Percentiles rank a stretch among this genome's conserved stretches.
These are phyloP conservation scores for Populus nigra DNA, from an alignment of 345 rosid species.

Conservation along the genomic window DNA sequence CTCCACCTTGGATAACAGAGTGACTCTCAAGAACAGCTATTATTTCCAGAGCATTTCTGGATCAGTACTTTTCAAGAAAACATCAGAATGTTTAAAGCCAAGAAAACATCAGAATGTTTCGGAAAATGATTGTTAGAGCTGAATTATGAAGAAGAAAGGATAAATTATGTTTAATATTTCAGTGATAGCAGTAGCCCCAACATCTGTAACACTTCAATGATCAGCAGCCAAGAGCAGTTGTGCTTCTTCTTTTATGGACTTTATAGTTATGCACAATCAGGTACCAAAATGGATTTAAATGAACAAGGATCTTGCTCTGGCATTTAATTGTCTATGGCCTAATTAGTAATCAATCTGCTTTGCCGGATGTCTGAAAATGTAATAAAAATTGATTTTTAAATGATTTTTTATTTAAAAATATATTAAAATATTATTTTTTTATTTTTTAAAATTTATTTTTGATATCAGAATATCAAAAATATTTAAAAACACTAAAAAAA, in stretches of 20 bases:
- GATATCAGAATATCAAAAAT: fast-evolving
- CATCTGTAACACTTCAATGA: neutral
- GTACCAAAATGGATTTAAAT: neutral
- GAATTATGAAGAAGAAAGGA: neutral
- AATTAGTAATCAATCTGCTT: no score
- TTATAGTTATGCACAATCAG: neutral
- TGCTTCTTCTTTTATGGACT: neutral
- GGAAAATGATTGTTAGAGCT: neutral
- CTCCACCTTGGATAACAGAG: neutral
- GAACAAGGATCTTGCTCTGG: neutral
- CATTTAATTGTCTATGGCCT: no score
- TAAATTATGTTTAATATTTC: neutral
- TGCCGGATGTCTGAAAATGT: fast-evolving
- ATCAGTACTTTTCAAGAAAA: neutral
- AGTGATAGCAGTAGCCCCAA: neutral
- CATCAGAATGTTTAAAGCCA: neutral
- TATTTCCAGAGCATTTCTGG: neutral
- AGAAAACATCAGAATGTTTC: neutral
- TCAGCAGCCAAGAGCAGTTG: no score
- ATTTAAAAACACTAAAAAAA: no score
- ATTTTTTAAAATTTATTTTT: no score
- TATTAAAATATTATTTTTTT: no score
- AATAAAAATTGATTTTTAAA: no score
- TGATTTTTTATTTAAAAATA: no score
- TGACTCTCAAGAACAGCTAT: neutral